Base-by-base conservation (phyloP, 139 green algal genomes). In the Spirogloea muscicola region DNA sequence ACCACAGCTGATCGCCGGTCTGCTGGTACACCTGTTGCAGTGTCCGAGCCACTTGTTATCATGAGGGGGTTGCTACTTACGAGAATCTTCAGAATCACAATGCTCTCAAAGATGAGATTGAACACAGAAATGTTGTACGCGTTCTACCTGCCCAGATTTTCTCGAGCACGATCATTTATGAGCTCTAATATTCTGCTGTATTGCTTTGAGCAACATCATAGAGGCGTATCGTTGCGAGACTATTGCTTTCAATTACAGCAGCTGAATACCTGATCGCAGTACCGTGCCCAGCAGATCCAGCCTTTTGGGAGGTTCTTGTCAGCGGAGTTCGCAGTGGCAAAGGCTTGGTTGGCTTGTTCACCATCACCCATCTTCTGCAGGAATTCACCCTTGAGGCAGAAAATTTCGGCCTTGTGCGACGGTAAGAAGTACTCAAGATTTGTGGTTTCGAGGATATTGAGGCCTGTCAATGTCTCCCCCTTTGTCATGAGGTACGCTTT, bases 381-480 rank as follows among this genome's bases (percentile, higher is more conserved):
- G 60, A 94, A 88, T 72, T 90, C 68, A 25, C 82, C 91, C 63
- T 94, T 90, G 38, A 96, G 81, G 40, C 87, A 76, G 74, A 96
- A 96, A 21, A 99, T 87, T 87, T 98, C 91, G 0, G 93, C 88
- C 86, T 98, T 93, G 74, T 86, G 76, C 41, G 78, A 57, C 42
- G 85, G 77, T n/a, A 80, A 75, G 79, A 98, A 99, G 88, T 97
- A 99, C 64, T 97, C 91, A 46, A 99, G 88, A 77, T 96, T 96
- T 42, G 90, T 96, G 33, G 86, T 90, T 77, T 90, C 92, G 68
- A 99, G 86, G 52, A 96, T 84, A 83, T 93, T 95, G 16, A 97
- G 76, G 13, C 92, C 94, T 25, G 86, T 85, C 18, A 83, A 48
- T 43, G 90, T 63, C 79, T 91, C 83, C n/a, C 69, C 75, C 44